phyloP scores from a whole-genome alignment of 2,329 filamentous ascomycete genomes.

The Cladobotryum mycophilum region DNA sequence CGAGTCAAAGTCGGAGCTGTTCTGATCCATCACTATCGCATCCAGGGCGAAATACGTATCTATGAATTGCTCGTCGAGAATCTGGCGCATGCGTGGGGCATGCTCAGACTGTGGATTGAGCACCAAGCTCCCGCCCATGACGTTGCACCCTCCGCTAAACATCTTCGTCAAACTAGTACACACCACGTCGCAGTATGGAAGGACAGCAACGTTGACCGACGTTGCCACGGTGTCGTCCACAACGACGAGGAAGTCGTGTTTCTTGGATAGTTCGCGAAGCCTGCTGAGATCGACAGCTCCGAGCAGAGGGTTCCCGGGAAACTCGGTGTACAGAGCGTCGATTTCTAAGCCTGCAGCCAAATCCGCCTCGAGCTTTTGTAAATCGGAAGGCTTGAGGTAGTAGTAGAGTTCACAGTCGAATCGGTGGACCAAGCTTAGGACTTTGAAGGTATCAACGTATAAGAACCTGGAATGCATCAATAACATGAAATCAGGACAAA shows the following conservation, averaged over 20 bases:
- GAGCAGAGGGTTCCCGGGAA: slow-evolving; percentile 28
- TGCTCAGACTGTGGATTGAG: slow-evolving; percentile 36
- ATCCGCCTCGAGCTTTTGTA: slow-evolving; percentile 35
- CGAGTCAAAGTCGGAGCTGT: slow-evolving; percentile 31
- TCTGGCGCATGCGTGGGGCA: slow-evolving; percentile 25
- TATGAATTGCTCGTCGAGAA: slow-evolving; percentile 15
- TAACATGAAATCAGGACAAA: neutral
- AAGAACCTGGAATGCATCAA: slow-evolving; percentile 16
- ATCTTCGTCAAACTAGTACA: slow-evolving; percentile 48
- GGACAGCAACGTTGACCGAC: slow-evolving; percentile 40
- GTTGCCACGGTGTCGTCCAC: slow-evolving; percentile 42
- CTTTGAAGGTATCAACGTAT: slow-evolving; percentile 26
- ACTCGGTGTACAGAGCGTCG: slow-evolving; percentile 42
- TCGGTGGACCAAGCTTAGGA: slow-evolving; percentile 20
- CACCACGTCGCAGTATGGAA: slow-evolving; percentile 41
- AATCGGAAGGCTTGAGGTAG: slow-evolving; percentile 29
- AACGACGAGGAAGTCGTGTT: slow-evolving; percentile 34
- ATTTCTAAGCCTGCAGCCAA: slow-evolving; percentile 31
- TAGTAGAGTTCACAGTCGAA: slow-evolving; percentile 38
- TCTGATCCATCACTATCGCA: slow-evolving; percentile 29
- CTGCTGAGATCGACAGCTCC: slow-evolving; percentile 22
- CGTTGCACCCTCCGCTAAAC: slow-evolving; percentile 49
- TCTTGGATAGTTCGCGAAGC: slow-evolving; percentile 24
- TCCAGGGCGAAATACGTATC: slow-evolving; percentile 22
- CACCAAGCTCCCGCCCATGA: slow-evolving; percentile 42